Evolutionary conservation across 78 protist species (phyloP).

Genomic region (Planoprotostelium fungivorum): DNA sequence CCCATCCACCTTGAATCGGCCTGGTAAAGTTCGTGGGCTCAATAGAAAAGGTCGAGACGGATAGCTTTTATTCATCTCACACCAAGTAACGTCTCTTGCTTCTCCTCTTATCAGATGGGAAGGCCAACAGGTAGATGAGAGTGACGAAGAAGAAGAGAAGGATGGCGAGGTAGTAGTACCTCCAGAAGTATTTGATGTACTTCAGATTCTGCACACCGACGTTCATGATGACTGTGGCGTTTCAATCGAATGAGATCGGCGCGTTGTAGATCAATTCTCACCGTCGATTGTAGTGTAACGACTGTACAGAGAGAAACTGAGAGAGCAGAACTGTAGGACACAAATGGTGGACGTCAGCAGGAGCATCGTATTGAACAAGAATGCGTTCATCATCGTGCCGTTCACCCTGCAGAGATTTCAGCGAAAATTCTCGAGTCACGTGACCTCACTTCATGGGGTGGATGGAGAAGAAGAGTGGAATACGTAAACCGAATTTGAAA

Average conservation of each 20-base stretch:
- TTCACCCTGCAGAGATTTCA: slow-evolving; percentile 15
- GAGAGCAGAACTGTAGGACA: slow-evolving; percentile 76
- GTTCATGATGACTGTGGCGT: slow-evolving; percentile 20
- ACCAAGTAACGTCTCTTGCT: not conserved
- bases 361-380: slow-evolving; percentile 85
- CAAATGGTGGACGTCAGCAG: slow-evolving; percentile 70
- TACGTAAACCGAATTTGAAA: slow-evolving; percentile 78
- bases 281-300: slow-evolving; percentile 61
- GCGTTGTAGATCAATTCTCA: not conserved
- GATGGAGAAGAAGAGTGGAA: slow-evolving; percentile 74
- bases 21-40: no score
- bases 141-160: slow-evolving; percentile 28
- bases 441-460: slow-evolving; percentile 74
- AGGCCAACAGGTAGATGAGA: slow-evolving; percentile 22
- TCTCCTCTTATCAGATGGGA: not conserved
- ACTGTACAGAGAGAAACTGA: slow-evolving; percentile 71
- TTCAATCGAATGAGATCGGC: slow-evolving; percentile 23
- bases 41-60: no score
- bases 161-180: slow-evolving; percentile 37
- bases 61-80: not conserved
- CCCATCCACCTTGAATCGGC: no score
- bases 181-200: slow-evolving; percentile 47
- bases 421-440: not conserved
- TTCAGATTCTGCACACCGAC: slow-evolving; percentile 25
- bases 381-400: slow-evolving; percentile 87